These are phyloP conservation scores for Globisporangium yorkense DNA, from an alignment of 352 stramenopile species.

Conservation along the genomic window DNA sequence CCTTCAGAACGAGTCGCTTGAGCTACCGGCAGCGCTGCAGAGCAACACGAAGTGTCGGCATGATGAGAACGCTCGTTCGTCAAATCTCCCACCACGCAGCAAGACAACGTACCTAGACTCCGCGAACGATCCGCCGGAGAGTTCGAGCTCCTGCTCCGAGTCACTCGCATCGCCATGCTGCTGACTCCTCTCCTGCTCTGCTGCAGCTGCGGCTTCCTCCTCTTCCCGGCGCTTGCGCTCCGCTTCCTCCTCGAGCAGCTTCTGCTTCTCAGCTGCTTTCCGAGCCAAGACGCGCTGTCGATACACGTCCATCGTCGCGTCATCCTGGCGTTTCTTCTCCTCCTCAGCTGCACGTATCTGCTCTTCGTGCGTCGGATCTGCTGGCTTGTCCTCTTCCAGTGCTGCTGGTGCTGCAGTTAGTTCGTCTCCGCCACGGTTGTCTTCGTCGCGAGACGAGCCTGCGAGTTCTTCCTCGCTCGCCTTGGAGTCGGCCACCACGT, in stretches of 20 bases:
- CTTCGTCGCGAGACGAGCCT: too few relatives aligned
- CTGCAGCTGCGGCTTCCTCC: constrained; percentile 23
- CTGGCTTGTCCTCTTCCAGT: constrained; percentile 7
- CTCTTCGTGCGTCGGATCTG: constrained; percentile 32
- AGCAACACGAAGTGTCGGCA: too few relatives aligned
- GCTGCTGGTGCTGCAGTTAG: too few relatives aligned
- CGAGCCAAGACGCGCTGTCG: constrained; percentile 55
- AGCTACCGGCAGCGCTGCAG: too few relatives aligned
- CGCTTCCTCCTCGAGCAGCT: constrained; percentile 28
- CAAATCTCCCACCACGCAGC: too few relatives aligned
- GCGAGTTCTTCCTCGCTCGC: too few relatives aligned
- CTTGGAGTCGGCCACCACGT: too few relatives aligned
- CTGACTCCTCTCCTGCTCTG: constrained; percentile 3
- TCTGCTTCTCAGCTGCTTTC: constrained; percentile 59
- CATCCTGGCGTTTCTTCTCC: constrained; percentile 54
- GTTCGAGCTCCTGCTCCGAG: constrained; percentile 49
- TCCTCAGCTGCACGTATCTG: constrained; percentile 27
- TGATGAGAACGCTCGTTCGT: too few relatives aligned
- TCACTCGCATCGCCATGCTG: constrained; percentile 16
- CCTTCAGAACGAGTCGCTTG: too few relatives aligned
- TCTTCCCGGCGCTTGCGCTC: constrained; percentile 32
- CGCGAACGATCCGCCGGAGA: constrained; percentile 55
- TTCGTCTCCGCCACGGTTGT: background rate
- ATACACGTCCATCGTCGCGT: constrained; percentile 52
- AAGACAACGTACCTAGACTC: constrained; percentile 44